These are phyloP conservation scores for Trichosporon faecale DNA, from an alignment of 1,284 basidiomycete genomes.

Conservation along the genomic window DNA sequence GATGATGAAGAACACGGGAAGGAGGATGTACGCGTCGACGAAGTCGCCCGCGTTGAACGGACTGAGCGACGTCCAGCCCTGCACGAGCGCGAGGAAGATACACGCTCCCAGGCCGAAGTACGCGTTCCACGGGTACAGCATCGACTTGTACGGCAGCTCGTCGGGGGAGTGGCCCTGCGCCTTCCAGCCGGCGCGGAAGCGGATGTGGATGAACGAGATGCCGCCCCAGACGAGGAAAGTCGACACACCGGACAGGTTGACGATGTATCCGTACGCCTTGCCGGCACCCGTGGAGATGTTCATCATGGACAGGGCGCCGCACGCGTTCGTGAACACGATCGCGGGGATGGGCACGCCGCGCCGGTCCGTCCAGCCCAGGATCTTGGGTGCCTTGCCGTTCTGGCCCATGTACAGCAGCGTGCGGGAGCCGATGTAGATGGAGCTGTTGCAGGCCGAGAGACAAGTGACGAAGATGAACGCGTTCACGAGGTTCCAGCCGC, in stretches of 20 bases:
- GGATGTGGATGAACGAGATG: slow-evolving; percentile 41
- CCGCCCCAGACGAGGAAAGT: slow-evolving; percentile 35
- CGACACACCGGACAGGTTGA: slow-evolving; percentile 34
- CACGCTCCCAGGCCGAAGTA: slow-evolving; percentile 29
- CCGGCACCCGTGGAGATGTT: slow-evolving; percentile 34
- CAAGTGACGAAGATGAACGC: slow-evolving; percentile 63
- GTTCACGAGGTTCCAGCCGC: slow-evolving; percentile 63
- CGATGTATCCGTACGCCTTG: slow-evolving; percentile 34
- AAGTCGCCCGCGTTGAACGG: slow-evolving; percentile 28
- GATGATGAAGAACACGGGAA: slow-evolving; percentile 30
- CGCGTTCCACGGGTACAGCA: slow-evolving; percentile 26
- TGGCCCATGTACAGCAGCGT: slow-evolving; percentile 44
- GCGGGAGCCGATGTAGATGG: slow-evolving; percentile 45
- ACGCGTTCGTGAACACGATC: slow-evolving; percentile 43
- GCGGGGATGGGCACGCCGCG: slow-evolving; percentile 51
- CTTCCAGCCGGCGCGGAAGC: slow-evolving; percentile 54
- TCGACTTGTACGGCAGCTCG: slow-evolving; percentile 52
- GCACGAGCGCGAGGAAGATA: slow-evolving; percentile 28
- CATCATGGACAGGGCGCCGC: slow-evolving; percentile 51
- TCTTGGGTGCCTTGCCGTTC: slow-evolving; percentile 42
- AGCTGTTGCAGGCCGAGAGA: slow-evolving; percentile 46
- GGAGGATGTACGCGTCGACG: slow-evolving; percentile 30
- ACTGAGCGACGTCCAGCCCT: slow-evolving; percentile 19
- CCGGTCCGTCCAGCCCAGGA: slow-evolving; percentile 47
- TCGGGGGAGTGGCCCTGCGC: slow-evolving; percentile 47